These are phyloP conservation scores for Leucocoprinus birnbaumii DNA, from an alignment of 768 basidiomycete species.

Conservation along the genomic window DNA sequence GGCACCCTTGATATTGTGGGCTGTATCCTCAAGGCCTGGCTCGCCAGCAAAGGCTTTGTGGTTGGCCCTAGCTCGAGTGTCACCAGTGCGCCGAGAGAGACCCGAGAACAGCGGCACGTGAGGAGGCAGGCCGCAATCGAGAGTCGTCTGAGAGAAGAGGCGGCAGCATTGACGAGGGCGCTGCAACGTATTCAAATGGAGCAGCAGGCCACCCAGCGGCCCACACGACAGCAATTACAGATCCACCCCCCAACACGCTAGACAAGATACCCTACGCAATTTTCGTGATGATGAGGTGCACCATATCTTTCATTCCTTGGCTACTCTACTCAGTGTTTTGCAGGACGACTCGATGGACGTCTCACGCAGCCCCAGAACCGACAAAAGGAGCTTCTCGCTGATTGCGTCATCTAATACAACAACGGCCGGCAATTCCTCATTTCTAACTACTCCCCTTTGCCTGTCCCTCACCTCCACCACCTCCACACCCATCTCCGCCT, in stretches of 20 bases:
- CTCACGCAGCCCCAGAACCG: conserved; percentile 14
- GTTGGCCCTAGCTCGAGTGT: too few relatives aligned
- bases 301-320: too few relatives aligned
- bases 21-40: conserved; percentile 89
- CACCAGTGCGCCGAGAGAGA: conserved; percentile 73
- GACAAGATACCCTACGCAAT: too few relatives aligned
- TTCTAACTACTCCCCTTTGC: too few relatives aligned
- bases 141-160: conserved; percentile 60
- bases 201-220: conserved; percentile 13
- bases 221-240: background rate
- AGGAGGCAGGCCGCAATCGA: conserved; percentile 57
- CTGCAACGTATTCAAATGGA: conserved; percentile 44
- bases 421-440: conserved; percentile 4
- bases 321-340: too few relatives aligned
- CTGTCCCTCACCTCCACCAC: background rate
- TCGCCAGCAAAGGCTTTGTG: conserved; percentile 84
- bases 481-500: conserved; percentile 16
- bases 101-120: conserved; percentile 68
- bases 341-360: conserved; percentile 31
- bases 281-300: too few relatives aligned
- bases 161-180: conserved; percentile 53
- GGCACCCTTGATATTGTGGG: conserved; percentile 93
- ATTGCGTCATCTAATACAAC: background rate
- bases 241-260: background rate
- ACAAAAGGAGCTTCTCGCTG: background rate